These are phyloP conservation scores for Monoraphidium neglectum DNA, from an alignment of 139 green algal species.

Conservation along the genomic window DNA sequence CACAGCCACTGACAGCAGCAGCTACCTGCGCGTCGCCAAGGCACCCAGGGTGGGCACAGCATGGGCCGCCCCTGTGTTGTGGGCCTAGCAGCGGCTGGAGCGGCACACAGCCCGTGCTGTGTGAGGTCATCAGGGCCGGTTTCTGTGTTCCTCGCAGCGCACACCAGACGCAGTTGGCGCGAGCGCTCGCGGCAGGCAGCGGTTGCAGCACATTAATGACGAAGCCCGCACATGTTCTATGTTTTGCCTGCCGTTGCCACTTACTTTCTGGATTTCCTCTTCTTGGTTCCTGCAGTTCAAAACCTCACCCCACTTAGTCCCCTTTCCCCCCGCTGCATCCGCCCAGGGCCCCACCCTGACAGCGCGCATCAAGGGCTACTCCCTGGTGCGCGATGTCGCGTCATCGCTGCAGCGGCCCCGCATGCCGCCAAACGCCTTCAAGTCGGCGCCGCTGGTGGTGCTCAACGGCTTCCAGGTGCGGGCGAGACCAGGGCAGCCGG, in stretches of 20 bases:
- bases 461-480: slow-evolving; percentile 91
- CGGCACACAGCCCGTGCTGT: too few species aligned
- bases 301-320: neutral
- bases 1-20: slow-evolving; percentile 77
- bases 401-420: slow-evolving; percentile 66
- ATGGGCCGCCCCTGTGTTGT: too few species aligned
- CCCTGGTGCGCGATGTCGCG: slow-evolving; percentile 84
- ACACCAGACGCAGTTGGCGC: neutral
- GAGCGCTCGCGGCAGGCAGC: neutral
- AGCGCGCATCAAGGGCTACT: slow-evolving; percentile 83
- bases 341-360: slow-evolving; percentile 95
- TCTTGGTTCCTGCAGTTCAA: neutral
- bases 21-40: slow-evolving; percentile 90
- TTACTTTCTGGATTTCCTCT: neutral
- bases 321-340: too few species aligned
- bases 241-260: too few species aligned
- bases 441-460: slow-evolving; percentile 84
- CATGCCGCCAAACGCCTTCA: slow-evolving; percentile 63
- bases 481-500: neutral
- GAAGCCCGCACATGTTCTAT: neutral
- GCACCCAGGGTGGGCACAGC: slow-evolving; percentile 81
- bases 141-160: too few species aligned
- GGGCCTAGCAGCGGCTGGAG: too few species aligned
- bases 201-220: neutral
- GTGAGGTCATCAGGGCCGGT: too few species aligned